A percentile compares a stretch with the other conserved stretches of the same genome.
Evolutionary conservation across 2,329 filamentous ascomycete genomes (phyloP).

Genomic region (Colletotrichum brevisporum): DNA sequence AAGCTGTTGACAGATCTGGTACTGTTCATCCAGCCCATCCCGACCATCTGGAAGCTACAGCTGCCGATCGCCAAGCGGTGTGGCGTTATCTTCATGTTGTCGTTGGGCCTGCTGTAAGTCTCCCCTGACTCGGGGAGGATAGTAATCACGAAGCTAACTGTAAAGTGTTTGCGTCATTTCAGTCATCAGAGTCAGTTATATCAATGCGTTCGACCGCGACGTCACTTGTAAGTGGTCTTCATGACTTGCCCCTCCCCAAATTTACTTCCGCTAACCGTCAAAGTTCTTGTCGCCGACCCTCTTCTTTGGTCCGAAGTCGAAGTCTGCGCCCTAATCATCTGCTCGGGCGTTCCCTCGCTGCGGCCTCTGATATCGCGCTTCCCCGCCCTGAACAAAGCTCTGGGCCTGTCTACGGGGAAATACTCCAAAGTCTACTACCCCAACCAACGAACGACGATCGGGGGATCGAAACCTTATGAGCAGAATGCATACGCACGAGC

Average conservation of each 20-base stretch:
- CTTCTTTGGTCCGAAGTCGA: constrained; percentile 51
- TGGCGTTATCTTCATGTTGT: constrained; percentile 48
- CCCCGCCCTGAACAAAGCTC: constrained; percentile 47
- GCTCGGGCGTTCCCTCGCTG: constrained; percentile 50
- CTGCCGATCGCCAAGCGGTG: constrained; percentile 48
- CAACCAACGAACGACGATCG: constrained; percentile 32
- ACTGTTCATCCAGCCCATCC: constrained; percentile 55
- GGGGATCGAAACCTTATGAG: constrained; percentile 28
- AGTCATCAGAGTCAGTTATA: constrained; percentile 47
- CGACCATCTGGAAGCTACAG: constrained; percentile 53
- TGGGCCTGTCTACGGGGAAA: constrained; percentile 46
- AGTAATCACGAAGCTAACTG: background rate
- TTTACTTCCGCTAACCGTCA: background rate
- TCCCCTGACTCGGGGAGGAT: too few relatives aligned
- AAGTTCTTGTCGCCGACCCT: constrained; percentile 46
- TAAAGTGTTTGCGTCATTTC: constrained; percentile 46
- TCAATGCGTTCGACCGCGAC: constrained; percentile 44
- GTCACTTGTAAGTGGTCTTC: constrained; percentile 43
- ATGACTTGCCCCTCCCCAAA: background rate
- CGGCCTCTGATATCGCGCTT: constrained; percentile 48
- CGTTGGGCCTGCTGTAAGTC: constrained; percentile 46
- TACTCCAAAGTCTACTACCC: constrained; percentile 33
- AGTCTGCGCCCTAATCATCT: constrained; percentile 49
- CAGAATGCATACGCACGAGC: constrained; percentile 31
- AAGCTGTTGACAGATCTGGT: constrained; percentile 54